These are phyloP conservation scores for Lasiodiplodia theobromae DNA, from an alignment of 2,329 filamentous ascomycete genomes.

Conservation along the genomic window DNA sequence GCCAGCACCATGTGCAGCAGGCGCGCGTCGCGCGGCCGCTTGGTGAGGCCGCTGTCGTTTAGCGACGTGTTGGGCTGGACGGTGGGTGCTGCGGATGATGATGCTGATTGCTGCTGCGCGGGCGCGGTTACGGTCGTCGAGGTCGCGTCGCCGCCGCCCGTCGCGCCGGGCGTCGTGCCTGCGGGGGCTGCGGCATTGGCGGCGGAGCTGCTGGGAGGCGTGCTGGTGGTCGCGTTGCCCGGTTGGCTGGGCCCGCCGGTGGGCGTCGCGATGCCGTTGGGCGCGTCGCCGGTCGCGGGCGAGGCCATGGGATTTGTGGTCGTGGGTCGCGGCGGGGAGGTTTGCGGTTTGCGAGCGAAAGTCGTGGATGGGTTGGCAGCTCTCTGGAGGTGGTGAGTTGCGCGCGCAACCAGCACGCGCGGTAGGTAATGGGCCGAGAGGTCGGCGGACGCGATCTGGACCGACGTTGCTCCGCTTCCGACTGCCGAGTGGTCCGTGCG, in stretches of 20 bases:
- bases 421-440: not conserved
- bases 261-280: slow-evolving; percentile 50
- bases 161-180: slow-evolving; percentile 36
- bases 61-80: slow-evolving; percentile 44
- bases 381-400: not conserved
- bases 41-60: slow-evolving; percentile 41
- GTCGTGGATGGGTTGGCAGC: not conserved
- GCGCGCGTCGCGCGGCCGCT: slow-evolving; percentile 77
- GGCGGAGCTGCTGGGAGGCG: slow-evolving; percentile 45
- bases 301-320: slow-evolving; percentile 43
- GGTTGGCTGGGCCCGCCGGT: slow-evolving; percentile 38
- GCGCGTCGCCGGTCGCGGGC: slow-evolving; percentile 42
- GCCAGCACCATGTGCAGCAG: slow-evolving; percentile 81
- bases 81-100: slow-evolving; percentile 32
- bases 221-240: slow-evolving; percentile 17
- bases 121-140: slow-evolving; percentile 33
- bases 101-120: not conserved
- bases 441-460: not conserved
- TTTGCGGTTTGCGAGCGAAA: not conserved
- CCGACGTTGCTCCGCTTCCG: slow-evolving; percentile 17
- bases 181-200: slow-evolving; percentile 35
- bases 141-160: slow-evolving; percentile 30
- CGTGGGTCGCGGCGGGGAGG: not conserved
- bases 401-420: slow-evolving; percentile 4
- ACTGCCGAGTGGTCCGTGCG: not conserved